These are phyloP conservation scores for Coleophoma crateriformis DNA, from an alignment of 2,329 filamentous ascomycete genomes.

Conservation along the genomic window DNA sequence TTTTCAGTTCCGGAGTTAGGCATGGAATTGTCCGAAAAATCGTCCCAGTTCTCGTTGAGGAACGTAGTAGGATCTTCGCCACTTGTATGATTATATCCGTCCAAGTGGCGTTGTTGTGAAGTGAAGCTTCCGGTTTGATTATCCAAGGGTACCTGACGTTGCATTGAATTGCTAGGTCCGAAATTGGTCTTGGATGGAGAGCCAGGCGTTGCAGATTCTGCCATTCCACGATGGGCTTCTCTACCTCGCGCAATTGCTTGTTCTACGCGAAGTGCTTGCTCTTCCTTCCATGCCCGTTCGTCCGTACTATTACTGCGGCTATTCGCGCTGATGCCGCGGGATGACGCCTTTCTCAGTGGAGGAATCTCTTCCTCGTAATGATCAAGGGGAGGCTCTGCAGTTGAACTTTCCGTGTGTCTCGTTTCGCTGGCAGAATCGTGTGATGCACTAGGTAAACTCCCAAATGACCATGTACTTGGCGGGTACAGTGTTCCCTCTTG, in stretches of 20 bases:
- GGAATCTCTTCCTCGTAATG: neutral
- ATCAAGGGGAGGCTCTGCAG: neutral
- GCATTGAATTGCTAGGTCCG: too few species aligned
- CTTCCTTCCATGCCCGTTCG: slow-evolving; percentile 9
- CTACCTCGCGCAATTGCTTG: slow-evolving; percentile 8
- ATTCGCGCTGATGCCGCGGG: neutral
- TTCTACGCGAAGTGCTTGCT: slow-evolving; percentile 11
- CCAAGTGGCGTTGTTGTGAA: neutral
- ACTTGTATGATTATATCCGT: slow-evolving; percentile 8
- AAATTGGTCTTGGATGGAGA: neutral
- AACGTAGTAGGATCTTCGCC: slow-evolving; percentile 15
- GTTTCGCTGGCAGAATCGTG: too few species aligned
- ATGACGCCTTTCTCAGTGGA: neutral
- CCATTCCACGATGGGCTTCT: slow-evolving; percentile 3
- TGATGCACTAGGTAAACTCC: neutral
- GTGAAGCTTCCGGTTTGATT: neutral
- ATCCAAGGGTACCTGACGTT: neutral
- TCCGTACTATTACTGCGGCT: neutral
- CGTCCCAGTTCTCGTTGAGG: slow-evolving; percentile 10
- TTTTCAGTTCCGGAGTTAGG: slow-evolving; percentile 11
- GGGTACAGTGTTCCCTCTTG: neutral
- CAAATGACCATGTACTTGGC: neutral
- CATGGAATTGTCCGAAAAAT: slow-evolving; percentile 14
- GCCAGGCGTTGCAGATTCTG: neutral
- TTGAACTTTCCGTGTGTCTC: too few species aligned